Conservation (phyloP, 768 basidiomycete genomes). For the Mrakia gelida region DNA sequence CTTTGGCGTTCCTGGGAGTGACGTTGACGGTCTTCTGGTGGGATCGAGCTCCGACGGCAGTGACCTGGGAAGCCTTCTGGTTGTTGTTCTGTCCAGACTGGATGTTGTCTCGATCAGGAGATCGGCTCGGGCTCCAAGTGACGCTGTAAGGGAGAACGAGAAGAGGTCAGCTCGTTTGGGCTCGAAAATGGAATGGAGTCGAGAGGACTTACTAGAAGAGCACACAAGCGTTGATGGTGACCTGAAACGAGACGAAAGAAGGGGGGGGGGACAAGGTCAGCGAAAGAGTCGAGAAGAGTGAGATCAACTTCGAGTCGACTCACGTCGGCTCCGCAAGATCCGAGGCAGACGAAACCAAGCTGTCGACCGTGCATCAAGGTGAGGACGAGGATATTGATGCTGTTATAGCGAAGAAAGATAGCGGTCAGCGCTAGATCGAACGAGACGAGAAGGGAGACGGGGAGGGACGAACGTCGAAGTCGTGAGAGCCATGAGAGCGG, state of each 20-base stretch:
- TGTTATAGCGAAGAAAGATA: neutral
- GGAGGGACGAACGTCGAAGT: slow-evolving; percentile 32
- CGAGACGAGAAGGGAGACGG: neutral
- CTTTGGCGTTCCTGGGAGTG: neutral
- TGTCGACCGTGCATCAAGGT: slow-evolving; percentile 36
- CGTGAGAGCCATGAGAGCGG: slow-evolving; percentile 33
- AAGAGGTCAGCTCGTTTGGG: neutral
- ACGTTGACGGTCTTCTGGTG: neutral
- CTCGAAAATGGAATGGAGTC: neutral
- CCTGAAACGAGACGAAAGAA: neutral
- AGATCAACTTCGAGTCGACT: neutral
- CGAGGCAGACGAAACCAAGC: slow-evolving; percentile 37
- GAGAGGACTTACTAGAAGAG: slow-evolving; percentile 49
- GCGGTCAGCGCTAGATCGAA: neutral
- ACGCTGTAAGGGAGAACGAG: neutral
- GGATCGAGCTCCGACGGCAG: slow-evolving; percentile 1
- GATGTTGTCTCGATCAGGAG: slow-evolving; percentile 7
- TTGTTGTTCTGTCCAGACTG: neutral
- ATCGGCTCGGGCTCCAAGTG: neutral
- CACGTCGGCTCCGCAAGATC: slow-evolving; percentile 43
- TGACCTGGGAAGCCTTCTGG: slow-evolving; percentile 4
- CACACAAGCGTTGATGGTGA: slow-evolving; percentile 50
- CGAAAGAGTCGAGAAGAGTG: neutral
- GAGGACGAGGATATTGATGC: slow-evolving; percentile 35
- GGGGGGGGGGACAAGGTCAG: neutral